Conservation (phyloP, 345 rosid genomes). For the Linum lewisii region DNA sequence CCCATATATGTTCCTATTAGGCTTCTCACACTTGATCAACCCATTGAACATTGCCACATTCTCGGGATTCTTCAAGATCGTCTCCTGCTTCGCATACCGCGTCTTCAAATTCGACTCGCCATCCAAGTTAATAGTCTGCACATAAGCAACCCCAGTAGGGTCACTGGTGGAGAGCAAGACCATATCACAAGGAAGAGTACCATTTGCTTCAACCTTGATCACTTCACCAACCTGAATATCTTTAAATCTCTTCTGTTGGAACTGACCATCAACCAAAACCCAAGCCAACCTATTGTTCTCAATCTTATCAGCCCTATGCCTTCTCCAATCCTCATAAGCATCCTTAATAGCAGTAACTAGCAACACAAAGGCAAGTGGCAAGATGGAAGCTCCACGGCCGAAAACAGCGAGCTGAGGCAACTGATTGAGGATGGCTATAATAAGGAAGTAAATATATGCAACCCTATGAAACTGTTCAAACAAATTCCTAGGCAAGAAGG, state of each 20-base stretch:
- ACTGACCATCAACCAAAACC: conserved; percentile 12
- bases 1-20: conserved; percentile 17
- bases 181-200: conserved; percentile 16
- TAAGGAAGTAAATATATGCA: conserved; percentile 19
- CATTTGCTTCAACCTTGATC: conserved; percentile 13
- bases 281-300: conserved; percentile 7
- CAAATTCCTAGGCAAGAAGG: conserved; percentile 18
- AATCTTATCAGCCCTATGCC: conserved; percentile 11
- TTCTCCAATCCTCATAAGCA: conserved; percentile 15
- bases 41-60: conserved; percentile 7
- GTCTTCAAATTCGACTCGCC: conserved; percentile 19
- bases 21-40: conserved; percentile 18
- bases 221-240: conserved; percentile 15
- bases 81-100: conserved; percentile 14
- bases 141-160: conserved; percentile 16
- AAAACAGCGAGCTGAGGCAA: conserved; percentile 10
- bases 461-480: conserved; percentile 21
- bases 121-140: conserved; percentile 16
- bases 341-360: conserved; percentile 16
- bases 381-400: conserved; percentile 9
- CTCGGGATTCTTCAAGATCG: conserved; percentile 8
- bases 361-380: conserved; percentile 13
- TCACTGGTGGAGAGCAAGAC: conserved; percentile 13
- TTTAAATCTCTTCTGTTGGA: conserved; percentile 9
- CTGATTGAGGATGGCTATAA: conserved; percentile 13